Evolutionary conservation across 441 rosid genomes (phyloP), one percentile per base, ranked within the genome.

Genomic region (Brassica hybrid): DNA sequence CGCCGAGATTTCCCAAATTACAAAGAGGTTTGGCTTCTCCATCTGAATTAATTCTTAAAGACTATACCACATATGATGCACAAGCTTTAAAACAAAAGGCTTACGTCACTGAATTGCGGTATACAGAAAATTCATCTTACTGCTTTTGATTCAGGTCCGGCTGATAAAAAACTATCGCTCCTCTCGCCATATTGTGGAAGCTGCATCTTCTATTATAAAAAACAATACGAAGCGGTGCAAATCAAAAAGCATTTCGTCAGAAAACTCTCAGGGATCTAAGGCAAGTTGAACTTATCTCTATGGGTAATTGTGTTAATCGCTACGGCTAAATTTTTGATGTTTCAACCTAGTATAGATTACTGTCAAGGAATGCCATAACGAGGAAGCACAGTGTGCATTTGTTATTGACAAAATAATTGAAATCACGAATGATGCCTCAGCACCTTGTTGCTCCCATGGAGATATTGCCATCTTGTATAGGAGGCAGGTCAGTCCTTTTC

Each of bases 181-280:
- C 66, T 93, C 98, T 1, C 84, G 97, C 69, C 86, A 84, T 75
- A 95, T 93, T 23, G 96, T 95, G 76, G 99, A 95, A 84, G 99
- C 99, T 70, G 99, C 98, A 32, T 85, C 91, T 81, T 86, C 85
- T 80, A 93, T 95, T 56, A 95, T 95, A 50, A 84, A 82, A 86
- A 85, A 95, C 80, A 95, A 95, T 79, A 75, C 69, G 43, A 93
- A 88, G 75, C 79, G 95, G 58, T 84, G 94, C 76, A 86, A 75
- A 70, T 86, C 84, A 65, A 89, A 95, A 84, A 86, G 88, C 80
- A 86, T 84, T 67, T 86, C 87, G 17, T 83, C 99, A 17, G 98
- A 91, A 80, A 95, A 95, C 87, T 85, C 91, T 36, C 80, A 83
- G 38, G 98, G 99, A 79, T 90, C 98, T 36, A 95, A 95, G 98